These are phyloP conservation scores for Diaporthe vaccinii DNA, from an alignment of 2,329 filamentous ascomycete genomes.

Conservation along the genomic window DNA sequence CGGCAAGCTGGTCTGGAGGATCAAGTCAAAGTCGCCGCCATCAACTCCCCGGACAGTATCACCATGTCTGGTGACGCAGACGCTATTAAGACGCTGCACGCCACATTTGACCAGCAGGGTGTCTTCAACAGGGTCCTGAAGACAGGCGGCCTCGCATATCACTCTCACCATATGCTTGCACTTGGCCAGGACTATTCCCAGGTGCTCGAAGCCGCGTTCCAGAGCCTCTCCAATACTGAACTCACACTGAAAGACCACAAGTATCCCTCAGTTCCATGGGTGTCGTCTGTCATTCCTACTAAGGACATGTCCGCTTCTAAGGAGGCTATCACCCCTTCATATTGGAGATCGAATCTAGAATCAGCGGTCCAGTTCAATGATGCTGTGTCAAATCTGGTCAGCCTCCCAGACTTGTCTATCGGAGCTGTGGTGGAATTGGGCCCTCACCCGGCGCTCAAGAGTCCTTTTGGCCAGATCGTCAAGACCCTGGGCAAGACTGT, in stretches of 20 bases:
- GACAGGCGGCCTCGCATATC: background rate
- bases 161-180: background rate
- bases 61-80: conserved; percentile 47
- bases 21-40: conserved; percentile 43
- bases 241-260: background rate
- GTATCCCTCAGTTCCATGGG: background rate
- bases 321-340: background rate
- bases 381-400: conserved; percentile 41
- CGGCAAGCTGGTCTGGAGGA: conserved; percentile 39
- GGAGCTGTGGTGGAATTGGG: conserved; percentile 45
- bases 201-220: conserved; percentile 8
- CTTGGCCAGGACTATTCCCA: background rate
- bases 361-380: conserved; percentile 21
- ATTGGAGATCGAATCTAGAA: conserved; percentile 43
- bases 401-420: background rate
- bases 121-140: background rate
- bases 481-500: conserved; percentile 10
- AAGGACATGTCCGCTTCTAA: background rate
- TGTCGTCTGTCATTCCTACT: background rate
- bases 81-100: conserved; percentile 36
- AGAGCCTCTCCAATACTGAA: background rate
- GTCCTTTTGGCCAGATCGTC: conserved; percentile 47
- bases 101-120: too few species aligned
- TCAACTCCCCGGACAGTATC: conserved; percentile 47
- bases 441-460: conserved; percentile 43